phyloP scores from a whole-genome alignment of 2,329 filamentous ascomycete genomes.

The Allantophomopsis lycopodina region DNA sequence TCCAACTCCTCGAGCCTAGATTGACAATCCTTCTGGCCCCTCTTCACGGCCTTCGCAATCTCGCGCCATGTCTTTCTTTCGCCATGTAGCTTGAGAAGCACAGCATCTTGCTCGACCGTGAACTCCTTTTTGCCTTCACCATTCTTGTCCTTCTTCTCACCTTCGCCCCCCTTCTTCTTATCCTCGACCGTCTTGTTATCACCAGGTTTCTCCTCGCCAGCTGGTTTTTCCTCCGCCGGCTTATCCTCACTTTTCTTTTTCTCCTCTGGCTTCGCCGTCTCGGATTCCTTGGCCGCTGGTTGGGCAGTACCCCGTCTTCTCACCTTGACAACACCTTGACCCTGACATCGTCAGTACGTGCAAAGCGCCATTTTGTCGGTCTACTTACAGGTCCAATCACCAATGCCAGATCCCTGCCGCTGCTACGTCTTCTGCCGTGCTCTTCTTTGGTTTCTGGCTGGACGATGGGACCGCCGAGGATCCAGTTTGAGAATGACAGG shows the following conservation, averaged over 20 bases:
- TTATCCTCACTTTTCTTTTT: constrained; percentile 4
- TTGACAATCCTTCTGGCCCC: no score
- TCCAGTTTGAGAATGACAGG: constrained; percentile 16
- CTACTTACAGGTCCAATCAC: no score
- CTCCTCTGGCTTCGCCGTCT: constrained; percentile 1
- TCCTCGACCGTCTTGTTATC: constrained; percentile 3
- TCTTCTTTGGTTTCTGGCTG: neutral
- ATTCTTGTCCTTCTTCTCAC: neutral
- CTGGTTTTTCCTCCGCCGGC: neutral
- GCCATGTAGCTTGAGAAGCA: no score
- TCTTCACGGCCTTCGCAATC: no score
- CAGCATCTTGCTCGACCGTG: no score
- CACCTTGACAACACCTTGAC: no score
- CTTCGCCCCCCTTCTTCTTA: constrained; percentile 2
- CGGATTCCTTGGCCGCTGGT: neutral
- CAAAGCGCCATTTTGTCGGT: no score
- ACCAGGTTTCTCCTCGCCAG: constrained; percentile 1
- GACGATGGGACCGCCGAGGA: constrained; percentile 12
- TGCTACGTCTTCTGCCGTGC: neutral
- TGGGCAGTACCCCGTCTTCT: no score
- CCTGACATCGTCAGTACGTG: no score
- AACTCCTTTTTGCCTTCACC: no score
- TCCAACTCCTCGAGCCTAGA: neutral
- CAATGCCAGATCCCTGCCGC: neutral
- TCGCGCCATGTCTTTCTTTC: no score